Conservation (phyloP, 768 basidiomycete genomes). For the Auricularia sp. region DNA sequence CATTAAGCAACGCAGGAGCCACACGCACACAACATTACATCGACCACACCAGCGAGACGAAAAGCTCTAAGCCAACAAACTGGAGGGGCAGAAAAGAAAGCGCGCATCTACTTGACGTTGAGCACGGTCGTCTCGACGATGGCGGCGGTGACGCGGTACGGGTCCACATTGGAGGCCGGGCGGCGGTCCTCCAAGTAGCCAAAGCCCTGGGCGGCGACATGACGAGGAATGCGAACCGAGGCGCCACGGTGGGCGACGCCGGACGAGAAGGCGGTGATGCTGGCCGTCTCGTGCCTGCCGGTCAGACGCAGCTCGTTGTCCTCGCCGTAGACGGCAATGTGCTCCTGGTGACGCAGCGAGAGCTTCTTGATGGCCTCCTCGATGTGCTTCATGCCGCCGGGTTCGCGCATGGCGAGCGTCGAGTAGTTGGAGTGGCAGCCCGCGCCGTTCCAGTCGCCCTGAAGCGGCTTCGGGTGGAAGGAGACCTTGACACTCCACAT, state of each 20-base stretch:
- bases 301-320: constrained; percentile 96
- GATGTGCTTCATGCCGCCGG: constrained; percentile 86
- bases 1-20: no score
- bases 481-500: constrained; percentile 97
- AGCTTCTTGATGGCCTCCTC: constrained; percentile 92
- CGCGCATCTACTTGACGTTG: constrained; percentile 7
- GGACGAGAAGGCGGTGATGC: constrained; percentile 82
- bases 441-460: constrained; percentile 98
- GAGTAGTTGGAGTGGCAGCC: constrained; percentile 98
- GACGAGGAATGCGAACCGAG: constrained; percentile 90
- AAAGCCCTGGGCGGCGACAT: constrained; percentile 84
- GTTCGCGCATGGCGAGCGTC: constrained; percentile 88
- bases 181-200: constrained; percentile 96
- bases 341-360: constrained; percentile 79
- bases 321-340: constrained; percentile 95
- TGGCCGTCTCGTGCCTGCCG: constrained; percentile 94
- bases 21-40: no score
- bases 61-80: background rate
- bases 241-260: constrained; percentile 98
- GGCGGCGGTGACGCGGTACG: constrained; percentile 87
- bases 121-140: constrained; percentile 74
- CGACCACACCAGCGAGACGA: no score
- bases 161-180: constrained; percentile 96
- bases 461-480: constrained; percentile 97
- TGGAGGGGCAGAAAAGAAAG: background rate